Evolutionary conservation across 1,284 basidiomycete species (phyloP), one percentile per base, ranked within the genome.

Genomic region (Mycosarcoma mackinlayi): DNA sequence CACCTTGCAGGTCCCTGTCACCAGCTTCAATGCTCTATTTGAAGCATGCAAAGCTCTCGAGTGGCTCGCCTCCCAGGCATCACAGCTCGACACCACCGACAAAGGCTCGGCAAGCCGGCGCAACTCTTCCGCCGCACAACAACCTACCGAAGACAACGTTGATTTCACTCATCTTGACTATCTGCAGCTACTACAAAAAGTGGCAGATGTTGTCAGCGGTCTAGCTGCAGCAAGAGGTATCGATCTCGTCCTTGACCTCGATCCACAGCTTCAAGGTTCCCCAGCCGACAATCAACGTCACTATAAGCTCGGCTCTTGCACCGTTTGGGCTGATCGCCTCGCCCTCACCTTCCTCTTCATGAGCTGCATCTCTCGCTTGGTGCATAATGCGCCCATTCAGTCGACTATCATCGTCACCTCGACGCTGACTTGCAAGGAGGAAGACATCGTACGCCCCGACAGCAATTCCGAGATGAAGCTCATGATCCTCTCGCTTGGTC

Each of bases 21-120:
- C 70, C n/a, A 72, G 66, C 56, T 55, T 77, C 35, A 65, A 61
- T 37, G 76, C 76, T 4, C 56, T 77, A 13, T 39, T 74, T n/a
- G 76, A 76, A 27, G 68, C 70, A 0, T 75, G 57, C 44, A 60
- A 73, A 23, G 53, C 56, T n/a, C 45, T 76, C 33, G 64, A 76
- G n/a, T 77, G 76, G 76, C 33, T 75, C 34, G 62, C 58, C 13
- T 55, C 48, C 6, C 46, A 53, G 40, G 52, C 62, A 8, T 19
- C 34, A 19, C 51, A 40, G 27, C 9, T 59, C 6, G 58, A 61
- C 1, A 18, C 28, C 4, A 13, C n/a, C 2, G 56, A 60, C 25
- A 50, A 38, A n/a, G 24, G 34, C 21, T 30, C 47, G 2, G 34
- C 18, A 21, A 38, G 47, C 13, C 55, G 50, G 9, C 39, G 58